Conservation (phyloP, 1,139 yeast genomes). For the Candida sojae region DNA sequence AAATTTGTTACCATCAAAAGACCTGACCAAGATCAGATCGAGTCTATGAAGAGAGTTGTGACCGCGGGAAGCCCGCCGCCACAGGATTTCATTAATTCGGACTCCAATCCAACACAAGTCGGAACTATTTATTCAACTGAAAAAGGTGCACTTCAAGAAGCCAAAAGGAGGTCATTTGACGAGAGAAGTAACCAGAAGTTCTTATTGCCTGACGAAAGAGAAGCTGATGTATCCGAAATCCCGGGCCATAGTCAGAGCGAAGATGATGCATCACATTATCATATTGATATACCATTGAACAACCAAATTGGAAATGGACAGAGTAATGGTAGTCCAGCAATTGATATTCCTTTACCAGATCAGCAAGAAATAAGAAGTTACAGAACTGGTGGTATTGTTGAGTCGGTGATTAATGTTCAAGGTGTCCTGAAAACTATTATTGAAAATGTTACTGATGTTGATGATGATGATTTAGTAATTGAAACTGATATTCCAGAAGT, state of each 20-base stretch:
- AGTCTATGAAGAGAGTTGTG: constrained; percentile 23
- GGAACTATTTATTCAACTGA: constrained; percentile 53
- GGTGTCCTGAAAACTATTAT: constrained; percentile 89
- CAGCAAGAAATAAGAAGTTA: constrained; percentile 40
- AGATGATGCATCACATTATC: constrained; percentile 5
- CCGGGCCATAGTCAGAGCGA: constrained; percentile 2
- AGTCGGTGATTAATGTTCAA: constrained; percentile 78
- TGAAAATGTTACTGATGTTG: constrained; percentile 55
- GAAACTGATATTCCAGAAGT: background rate
- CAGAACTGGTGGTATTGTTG: constrained; percentile 74
- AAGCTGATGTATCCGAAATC: constrained; percentile 31
- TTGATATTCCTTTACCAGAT: constrained; percentile 20
- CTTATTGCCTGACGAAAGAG: constrained; percentile 29
- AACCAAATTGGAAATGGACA: background rate
- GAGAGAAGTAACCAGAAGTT: constrained; percentile 15
- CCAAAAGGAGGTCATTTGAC: constrained; percentile 18
- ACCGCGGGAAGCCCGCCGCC: constrained; percentile 15
- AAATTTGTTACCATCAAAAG: constrained; percentile 70
- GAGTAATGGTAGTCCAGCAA: constrained; percentile 1
- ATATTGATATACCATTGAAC: constrained; percentile 7
- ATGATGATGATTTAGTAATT: constrained; percentile 17
- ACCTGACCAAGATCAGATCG: constrained; percentile 34
- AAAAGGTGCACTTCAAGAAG: constrained; percentile 49
- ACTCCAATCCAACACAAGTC: constrained; percentile 12
- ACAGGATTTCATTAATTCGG: background rate